Percentiles rank a stretch among this genome's conserved stretches.
Conservation (phyloP, 2,329 filamentous ascomycete species). For the Fusarium pininemorale region DNA sequence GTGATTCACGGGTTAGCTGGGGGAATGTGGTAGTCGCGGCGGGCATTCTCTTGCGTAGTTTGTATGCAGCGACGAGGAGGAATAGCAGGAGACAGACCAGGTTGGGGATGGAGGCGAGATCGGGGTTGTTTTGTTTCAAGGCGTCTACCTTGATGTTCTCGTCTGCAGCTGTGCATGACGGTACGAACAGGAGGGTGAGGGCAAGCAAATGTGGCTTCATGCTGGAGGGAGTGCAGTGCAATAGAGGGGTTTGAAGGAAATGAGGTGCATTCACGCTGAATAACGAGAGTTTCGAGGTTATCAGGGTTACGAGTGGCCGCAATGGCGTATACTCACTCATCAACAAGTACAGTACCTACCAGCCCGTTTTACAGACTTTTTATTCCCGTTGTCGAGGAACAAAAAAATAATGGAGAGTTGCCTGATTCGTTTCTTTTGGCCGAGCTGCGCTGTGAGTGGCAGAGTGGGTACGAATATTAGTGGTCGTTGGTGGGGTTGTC, state of each 20-base stretch:
- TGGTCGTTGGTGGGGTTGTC: not conserved
- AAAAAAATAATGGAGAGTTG: slow-evolving; percentile 4
- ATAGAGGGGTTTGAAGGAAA: not conserved
- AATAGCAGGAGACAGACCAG: slow-evolving; percentile 28
- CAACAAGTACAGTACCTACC: not conserved
- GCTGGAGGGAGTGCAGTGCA: not conserved
- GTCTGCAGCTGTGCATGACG: slow-evolving; percentile 13
- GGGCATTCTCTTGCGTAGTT: not conserved
- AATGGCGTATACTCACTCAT: not conserved
- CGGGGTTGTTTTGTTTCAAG: slow-evolving; percentile 1
- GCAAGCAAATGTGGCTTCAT: slow-evolving; percentile 9
- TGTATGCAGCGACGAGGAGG: not conserved
- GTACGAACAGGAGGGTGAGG: slow-evolving; percentile 5
- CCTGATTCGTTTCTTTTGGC: slow-evolving; percentile 4
- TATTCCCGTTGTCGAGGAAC: not conserved
- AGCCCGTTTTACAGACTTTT: not conserved
- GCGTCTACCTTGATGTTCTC: slow-evolving; percentile 14
- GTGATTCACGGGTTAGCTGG: slow-evolving; percentile 13
- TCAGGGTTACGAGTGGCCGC: slow-evolving; percentile 5
- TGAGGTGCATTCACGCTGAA: not conserved
- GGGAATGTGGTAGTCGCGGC: not conserved
- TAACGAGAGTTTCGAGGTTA: not conserved
- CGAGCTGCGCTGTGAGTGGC: not conserved
- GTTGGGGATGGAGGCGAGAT: slow-evolving; percentile 21
- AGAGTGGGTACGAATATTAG: not conserved